A percentile compares a stretch with the other conserved stretches of the same genome.
Conservation (phyloP, 139 green algal species). For the Chlorella vulgaris region DNA sequence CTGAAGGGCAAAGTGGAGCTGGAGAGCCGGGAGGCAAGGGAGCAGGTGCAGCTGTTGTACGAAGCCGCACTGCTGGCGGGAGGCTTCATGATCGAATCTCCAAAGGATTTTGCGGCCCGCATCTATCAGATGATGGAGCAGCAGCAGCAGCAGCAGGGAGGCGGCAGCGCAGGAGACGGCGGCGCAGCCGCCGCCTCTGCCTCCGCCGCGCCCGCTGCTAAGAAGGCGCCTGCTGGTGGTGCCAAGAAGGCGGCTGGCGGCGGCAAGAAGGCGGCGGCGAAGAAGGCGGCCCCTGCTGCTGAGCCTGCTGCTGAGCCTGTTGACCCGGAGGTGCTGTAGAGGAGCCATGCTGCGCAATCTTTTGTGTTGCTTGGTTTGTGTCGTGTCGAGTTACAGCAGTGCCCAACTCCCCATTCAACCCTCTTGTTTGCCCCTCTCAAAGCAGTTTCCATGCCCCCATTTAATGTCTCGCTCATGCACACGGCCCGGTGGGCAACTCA, state of each 20-base stretch:
- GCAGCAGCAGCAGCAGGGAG: conserved; percentile 13
- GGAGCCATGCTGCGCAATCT: not conserved
- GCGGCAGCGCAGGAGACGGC: not conserved
- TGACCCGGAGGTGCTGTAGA: conserved; percentile 29
- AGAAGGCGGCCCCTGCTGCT: not conserved
- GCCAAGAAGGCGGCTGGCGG: too few species aligned
- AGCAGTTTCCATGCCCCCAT: too few species aligned
- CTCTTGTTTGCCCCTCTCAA: too few species aligned
- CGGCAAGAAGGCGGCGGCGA: not conserved
- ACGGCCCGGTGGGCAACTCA: too few species aligned
- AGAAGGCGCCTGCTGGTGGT: too few species aligned
- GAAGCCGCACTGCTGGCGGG: conserved; percentile 90
- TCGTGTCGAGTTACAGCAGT: too few species aligned
- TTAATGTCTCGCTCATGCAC: too few species aligned
- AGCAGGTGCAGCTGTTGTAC: conserved; percentile 77
- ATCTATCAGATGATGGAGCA: conserved; percentile 50
- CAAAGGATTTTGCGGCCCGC: conserved; percentile 74
- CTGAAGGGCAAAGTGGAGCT: conserved; percentile 54
- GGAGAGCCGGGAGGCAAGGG: conserved; percentile 14
- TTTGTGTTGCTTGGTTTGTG: too few species aligned
- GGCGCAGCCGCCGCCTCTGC: too few species aligned
- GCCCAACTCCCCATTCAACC: too few species aligned
- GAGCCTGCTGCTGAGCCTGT: not conserved
- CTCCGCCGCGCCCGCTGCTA: too few species aligned
- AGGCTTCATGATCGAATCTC: conserved; percentile 69